These are phyloP conservation scores for Ascosphaera apis DNA, from an alignment of 2,329 filamentous ascomycete species.

Conservation along the genomic window DNA sequence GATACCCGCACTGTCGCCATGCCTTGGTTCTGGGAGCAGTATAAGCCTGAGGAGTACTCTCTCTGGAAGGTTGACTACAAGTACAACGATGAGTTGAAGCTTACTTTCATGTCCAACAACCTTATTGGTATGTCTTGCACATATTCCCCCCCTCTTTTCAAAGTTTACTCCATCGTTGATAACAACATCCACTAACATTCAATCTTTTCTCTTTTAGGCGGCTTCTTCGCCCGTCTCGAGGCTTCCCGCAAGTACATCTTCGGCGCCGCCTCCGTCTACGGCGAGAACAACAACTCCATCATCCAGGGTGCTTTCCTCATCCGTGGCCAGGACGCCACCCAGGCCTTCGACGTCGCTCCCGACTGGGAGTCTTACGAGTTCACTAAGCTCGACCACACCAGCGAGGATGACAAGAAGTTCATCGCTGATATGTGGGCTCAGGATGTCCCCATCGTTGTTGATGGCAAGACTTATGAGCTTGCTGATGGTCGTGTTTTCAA, in stretches of 20 bases:
- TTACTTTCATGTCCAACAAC: constrained; percentile 98
- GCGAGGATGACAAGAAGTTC: constrained; percentile 62
- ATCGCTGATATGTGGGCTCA: constrained; percentile 76
- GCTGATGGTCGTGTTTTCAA: constrained; percentile 98
- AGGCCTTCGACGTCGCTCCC: constrained; percentile 89
- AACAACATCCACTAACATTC: too few relatives aligned
- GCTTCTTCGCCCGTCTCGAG: constrained; percentile 95
- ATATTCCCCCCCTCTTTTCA: not conserved
- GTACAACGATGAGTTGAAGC: constrained; percentile 95
- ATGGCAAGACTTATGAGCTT: constrained; percentile 75
- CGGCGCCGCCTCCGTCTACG: constrained; percentile 73
- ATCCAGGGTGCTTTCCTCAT: constrained; percentile 87
- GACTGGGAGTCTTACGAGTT: constrained; percentile 95
- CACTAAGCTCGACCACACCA: constrained; percentile 82
- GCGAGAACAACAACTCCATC: constrained; percentile 66
- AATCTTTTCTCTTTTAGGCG: constrained; percentile 25
- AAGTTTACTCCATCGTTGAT: too few relatives aligned
- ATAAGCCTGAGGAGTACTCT: constrained; percentile 85
- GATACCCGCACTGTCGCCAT: constrained; percentile 61
- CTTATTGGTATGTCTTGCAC: constrained; percentile 42
- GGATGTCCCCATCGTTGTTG: constrained; percentile 59
- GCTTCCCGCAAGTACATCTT: constrained; percentile 96
- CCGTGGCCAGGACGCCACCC: constrained; percentile 65
- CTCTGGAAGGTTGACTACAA: constrained; percentile 92
- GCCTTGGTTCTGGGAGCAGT: constrained; percentile 97